A percentile compares a stretch with the other conserved stretches of the same genome.
These are phyloP conservation scores for Jasminum sambac DNA, from an alignment of 257 asterid species.

Conservation along the genomic window DNA sequence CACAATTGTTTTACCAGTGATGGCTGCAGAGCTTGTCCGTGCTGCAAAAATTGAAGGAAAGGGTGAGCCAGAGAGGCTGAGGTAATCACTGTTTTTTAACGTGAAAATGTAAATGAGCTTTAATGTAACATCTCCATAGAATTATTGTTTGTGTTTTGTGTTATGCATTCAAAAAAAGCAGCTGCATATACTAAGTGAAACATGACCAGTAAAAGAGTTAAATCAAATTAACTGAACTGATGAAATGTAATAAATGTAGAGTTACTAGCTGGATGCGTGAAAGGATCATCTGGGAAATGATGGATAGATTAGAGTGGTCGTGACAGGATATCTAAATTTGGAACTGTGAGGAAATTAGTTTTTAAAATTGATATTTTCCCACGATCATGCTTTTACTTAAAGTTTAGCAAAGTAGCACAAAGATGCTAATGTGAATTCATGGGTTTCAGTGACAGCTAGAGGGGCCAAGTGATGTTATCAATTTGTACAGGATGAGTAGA, in stretches of 20 bases:
- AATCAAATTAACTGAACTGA: not conserved
- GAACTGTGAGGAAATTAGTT: not conserved
- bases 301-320: not conserved
- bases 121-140: not conserved
- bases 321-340: not conserved
- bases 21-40: constrained; percentile 98
- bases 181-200: not conserved
- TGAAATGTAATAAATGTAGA: not conserved
- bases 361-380: not conserved
- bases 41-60: constrained; percentile 57
- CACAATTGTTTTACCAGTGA: constrained; percentile 50
- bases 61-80: constrained; percentile 74
- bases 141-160: not conserved
- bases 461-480: too few species aligned
- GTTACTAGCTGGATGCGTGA: not conserved
- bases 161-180: not conserved
- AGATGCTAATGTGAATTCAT: not conserved
- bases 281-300: not conserved
- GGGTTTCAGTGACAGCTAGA: not conserved
- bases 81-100: constrained; percentile 42
- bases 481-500: not conserved
- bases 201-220: not conserved
- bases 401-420: not conserved
- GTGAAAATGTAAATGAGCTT: not conserved
- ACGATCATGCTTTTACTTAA: not conserved